A percentile compares a stretch with the other conserved stretches of the same genome.
phyloP scores from a whole-genome alignment of 106 monocot genomes.

The Vanilla planifolia region DNA sequence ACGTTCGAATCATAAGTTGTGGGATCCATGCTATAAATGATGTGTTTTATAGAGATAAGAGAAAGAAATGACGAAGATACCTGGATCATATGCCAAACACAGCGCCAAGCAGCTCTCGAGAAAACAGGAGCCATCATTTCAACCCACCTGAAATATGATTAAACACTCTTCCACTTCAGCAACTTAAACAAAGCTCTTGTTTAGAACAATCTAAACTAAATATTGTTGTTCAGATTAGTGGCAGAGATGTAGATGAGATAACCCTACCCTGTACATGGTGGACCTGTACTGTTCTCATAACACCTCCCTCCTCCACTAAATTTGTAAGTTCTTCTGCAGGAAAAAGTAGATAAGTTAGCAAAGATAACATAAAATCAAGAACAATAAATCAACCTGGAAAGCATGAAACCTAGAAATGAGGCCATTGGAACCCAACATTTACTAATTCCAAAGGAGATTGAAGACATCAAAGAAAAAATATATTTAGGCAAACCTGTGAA shows the following conservation, averaged over 20 bases:
- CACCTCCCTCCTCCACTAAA: constrained; percentile 48
- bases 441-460: too few species aligned
- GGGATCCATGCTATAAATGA: neutral
- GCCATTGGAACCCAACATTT: neutral
- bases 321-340: constrained; percentile 73
- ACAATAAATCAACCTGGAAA: neutral
- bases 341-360: constrained; percentile 4
- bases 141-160: constrained; percentile 42
- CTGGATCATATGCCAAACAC: constrained; percentile 76
- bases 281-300: constrained; percentile 67
- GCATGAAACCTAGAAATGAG: neutral
- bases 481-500: constrained; percentile 48
- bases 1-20: neutral
- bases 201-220: neutral
- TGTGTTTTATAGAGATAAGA: neutral
- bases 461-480: neutral
- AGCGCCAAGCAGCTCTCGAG: constrained; percentile 68
- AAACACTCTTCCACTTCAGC: too few species aligned
- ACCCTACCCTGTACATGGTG: constrained; percentile 75
- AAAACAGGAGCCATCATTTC: constrained; percentile 86
- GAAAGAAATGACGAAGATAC: constrained; percentile 10
- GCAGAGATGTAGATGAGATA: too few species aligned
- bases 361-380: neutral
- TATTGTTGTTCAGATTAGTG: too few species aligned
- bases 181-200: too few species aligned